Evolutionary conservation across 2,329 filamentous ascomycete genomes (phyloP), one percentile per base, ranked within the genome.

Genomic region (Talaromyces atroroseus): DNA sequence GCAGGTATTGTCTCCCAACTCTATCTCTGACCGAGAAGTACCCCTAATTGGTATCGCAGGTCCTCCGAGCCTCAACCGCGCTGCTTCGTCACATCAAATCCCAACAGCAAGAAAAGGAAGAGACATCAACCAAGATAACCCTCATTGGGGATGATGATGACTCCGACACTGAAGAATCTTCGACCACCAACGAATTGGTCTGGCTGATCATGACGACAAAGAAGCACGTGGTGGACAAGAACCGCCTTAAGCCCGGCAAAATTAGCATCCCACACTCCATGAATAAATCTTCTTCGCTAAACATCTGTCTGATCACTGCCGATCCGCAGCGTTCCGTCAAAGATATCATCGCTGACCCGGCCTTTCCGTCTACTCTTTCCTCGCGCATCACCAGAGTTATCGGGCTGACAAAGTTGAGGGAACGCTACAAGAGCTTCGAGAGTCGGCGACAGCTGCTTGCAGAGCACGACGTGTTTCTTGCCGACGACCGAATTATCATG

Each of bases 391-490:
- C 84, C 52, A 82, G 85, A 62, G 82, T 99, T 47, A 87, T 97
- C 66, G 90, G 91, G 65, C 77, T 92, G 63, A 81, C 82, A 65
- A 95, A 97, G 74, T 80, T 99, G 65, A 92, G 92, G 76, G 82
- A 86, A 64, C 92, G 94, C 77, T 96, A 88, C 81, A 86, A 88
- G 78, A 84, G 88, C 59, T 99, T 90, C 74, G 94, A 99, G 77
- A 85, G 84, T 53, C 86, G 89, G 73, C 82, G 94, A 62, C 90
- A 94, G 72, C 82, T 99, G 36, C 82, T 87, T 60, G 78, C 84
- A 46, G 90, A 96, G 72, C 90, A 96, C 73, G 94, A 97, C 70
- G 78, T 97, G 56, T 97, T 99, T 77, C 81, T 99, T 57, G 92
- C 89, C 52, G 94, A 99, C 71, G 89, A 96, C 68, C 82, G 94